These are phyloP conservation scores for Kluyveromyces siamensis DNA, from an alignment of 805 yeast species.

Conservation along the genomic window DNA sequence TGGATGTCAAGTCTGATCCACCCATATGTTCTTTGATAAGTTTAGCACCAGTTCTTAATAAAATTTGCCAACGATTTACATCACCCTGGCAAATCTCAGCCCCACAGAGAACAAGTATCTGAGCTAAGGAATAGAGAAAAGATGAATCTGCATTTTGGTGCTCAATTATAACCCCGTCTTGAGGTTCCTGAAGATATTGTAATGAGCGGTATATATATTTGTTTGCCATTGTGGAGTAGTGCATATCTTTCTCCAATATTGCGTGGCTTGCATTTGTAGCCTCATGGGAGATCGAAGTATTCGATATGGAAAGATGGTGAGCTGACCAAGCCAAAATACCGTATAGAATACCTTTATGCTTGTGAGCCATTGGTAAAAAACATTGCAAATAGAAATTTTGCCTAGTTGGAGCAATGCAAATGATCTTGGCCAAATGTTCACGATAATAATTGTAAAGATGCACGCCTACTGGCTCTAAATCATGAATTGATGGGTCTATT, in stretches of 20 bases:
- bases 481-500: conserved; percentile 14
- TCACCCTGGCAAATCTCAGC: conserved; percentile 81
- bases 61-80: conserved; percentile 63
- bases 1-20: conserved; percentile 37
- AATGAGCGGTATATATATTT: conserved; percentile 14
- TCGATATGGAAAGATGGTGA: conserved; percentile 17
- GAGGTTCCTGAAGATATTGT: conserved; percentile 6
- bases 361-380: conserved; percentile 44
- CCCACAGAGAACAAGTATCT: conserved; percentile 59
- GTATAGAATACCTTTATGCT: conserved; percentile 40
- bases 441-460: conserved; percentile 43
- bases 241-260: not conserved
- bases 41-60: conserved; percentile 57
- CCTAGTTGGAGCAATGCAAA: conserved; percentile 40
- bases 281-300: not conserved
- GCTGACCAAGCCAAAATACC: conserved; percentile 53
- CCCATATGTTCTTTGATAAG: conserved; percentile 59
- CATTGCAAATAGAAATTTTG: conserved; percentile 44
- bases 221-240: conserved; percentile 8
- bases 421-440: conserved; percentile 37
- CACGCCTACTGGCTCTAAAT: conserved; percentile 36
- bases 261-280: not conserved
- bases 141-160: not conserved
- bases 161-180: not conserved
- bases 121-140: conserved; percentile 37